These are phyloP conservation scores for Adenanthera pavonina DNA, from an alignment of 306 rosid genomes.

Conservation along the genomic window DNA sequence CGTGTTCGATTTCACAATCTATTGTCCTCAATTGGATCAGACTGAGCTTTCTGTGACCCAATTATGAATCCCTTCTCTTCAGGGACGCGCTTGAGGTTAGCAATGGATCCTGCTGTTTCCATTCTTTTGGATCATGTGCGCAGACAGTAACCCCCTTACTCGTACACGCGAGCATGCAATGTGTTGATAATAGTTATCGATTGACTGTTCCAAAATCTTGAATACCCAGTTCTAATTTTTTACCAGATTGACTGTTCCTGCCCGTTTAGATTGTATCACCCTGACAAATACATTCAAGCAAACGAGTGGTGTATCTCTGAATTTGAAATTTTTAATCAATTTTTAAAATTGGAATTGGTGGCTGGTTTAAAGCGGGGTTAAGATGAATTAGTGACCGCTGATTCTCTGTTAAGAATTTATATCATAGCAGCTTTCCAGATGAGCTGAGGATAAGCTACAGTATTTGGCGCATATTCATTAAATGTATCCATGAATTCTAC, in stretches of 20 bases:
- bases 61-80: slow-evolving; percentile 97
- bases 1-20: slow-evolving; percentile 19
- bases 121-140: slow-evolving; percentile 44
- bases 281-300: neutral
- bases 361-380: neutral
- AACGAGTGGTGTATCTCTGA: slow-evolving; percentile 2
- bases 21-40: slow-evolving; percentile 58
- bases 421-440: slow-evolving; percentile 28
- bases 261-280: neutral
- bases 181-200: slow-evolving; percentile 1
- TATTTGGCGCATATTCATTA: slow-evolving; percentile 21
- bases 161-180: slow-evolving; percentile 18
- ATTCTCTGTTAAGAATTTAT: slow-evolving; percentile 12
- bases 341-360: neutral
- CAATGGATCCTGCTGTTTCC: slow-evolving; percentile 34
- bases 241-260: neutral
- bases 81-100: slow-evolving; percentile 95
- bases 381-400: slow-evolving; percentile 33
- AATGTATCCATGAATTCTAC: neutral
- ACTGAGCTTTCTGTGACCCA: slow-evolving; percentile 57
- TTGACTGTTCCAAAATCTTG: slow-evolving; percentile 22
- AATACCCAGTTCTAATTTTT: neutral
- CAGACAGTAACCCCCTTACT: neutral
- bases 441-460: slow-evolving; percentile 13
- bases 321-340: slow-evolving; percentile 1